These are phyloP conservation scores for Cunninghamia lanceolata DNA, from an alignment of 75 land plant genomes.

Conservation along the genomic window DNA sequence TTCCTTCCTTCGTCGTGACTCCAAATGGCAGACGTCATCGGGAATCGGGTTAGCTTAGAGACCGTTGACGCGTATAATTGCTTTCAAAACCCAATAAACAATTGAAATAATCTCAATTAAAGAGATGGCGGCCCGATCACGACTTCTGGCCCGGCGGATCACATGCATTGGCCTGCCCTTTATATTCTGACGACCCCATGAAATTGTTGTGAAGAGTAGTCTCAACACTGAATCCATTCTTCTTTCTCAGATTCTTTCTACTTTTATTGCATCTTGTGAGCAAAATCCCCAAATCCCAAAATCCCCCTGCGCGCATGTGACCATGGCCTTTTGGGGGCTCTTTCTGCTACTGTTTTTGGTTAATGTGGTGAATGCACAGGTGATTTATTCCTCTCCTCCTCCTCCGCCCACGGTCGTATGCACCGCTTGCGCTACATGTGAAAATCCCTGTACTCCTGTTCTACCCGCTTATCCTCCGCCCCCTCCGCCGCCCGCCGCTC, in stretches of 20 bases:
- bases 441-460: slow-evolving; percentile 3
- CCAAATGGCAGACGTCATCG: no score
- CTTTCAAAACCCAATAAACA: no score
- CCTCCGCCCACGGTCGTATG: slow-evolving; percentile 6
- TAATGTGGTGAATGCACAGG: neutral
- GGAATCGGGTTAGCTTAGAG: no score
- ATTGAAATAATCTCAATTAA: no score
- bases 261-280: neutral
- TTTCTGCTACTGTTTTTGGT: neutral
- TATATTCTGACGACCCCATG: neutral
- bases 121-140: neutral
- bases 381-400: slow-evolving; percentile 1
- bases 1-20: no score
- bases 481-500: neutral
- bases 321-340: neutral
- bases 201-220: neutral
- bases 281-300: neutral
- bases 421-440: neutral
- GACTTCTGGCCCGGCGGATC: neutral
- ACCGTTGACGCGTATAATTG: no score
- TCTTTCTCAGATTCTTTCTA: neutral
- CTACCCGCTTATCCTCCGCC: neutral
- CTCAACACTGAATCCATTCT: no score
- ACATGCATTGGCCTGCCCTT: neutral
- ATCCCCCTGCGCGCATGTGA: no score